Base-by-base conservation (phyloP, 2,329 filamentous ascomycete genomes). In the Microcyclosporella mali region DNA sequence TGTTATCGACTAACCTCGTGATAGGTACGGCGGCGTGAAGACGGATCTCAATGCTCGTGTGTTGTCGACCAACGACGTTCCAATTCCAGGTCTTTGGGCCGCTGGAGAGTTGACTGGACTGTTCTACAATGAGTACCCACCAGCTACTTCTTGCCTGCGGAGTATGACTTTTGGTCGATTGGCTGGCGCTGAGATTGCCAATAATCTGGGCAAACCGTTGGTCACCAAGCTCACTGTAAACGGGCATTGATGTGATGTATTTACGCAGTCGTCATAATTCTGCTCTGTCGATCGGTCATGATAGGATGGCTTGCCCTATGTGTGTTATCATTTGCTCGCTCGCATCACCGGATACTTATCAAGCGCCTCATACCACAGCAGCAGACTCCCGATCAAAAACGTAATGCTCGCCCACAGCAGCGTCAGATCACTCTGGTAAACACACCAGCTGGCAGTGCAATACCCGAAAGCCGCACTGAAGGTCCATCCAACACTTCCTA, bases 1-100 rank as follows among this genome's bases (percentile, higher is more conserved):
- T 2, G 51, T 9, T 54, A 61, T 29, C 38, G 60, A 37, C 34
- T 37, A 15, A 37, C 34, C 4, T 14, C 58, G 53, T 0, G 59
- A 59, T 40, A 66, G 63, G 0, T 69, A 67, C 50, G 65, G 64
- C 12, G 66, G 65, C 9, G 49, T 67, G 29, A 67, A 67, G 53
- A 65, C 63, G 25, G 62, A 69, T 49, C 56, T 63, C 6, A 52
- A 67, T 34, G 63, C 65, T 4, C 53, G 59, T 16, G 66, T 68
- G 1, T 47, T 69, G n/a, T 58, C 59, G 14, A 66, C 63, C 16
- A 66, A 66, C 37, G 64, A 63, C 41, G 59, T 64, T 6, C 63
- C 65, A 3, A 66, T 67, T 36, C 64, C 64, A 10, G 64, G 63
- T 18, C 42, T 64, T 2, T 65, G 56, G 53, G 58, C 58, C 3